Percentiles rank a stretch among this genome's conserved stretches.
These are phyloP conservation scores for Austropuccinia psidii DNA, from an alignment of 1,284 basidiomycete genomes.

Conservation along the genomic window DNA sequence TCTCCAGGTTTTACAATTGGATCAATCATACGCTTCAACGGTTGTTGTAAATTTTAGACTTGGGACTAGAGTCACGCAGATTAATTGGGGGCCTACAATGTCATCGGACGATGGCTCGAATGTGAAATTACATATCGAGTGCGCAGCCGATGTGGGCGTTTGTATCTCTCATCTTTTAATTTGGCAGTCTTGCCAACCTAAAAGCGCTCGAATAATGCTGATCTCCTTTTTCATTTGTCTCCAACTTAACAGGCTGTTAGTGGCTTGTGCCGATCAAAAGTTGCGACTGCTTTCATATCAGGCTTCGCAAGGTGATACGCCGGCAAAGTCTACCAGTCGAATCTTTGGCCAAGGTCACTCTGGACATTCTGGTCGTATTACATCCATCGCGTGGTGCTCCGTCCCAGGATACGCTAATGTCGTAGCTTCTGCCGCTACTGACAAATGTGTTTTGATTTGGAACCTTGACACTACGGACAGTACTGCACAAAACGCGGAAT, in stretches of 20 bases:
- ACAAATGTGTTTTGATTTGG: constrained; percentile 30
- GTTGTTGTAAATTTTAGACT: constrained; percentile 2
- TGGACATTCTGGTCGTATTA: constrained; percentile 26
- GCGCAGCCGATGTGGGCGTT: constrained; percentile 22
- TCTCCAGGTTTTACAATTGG: constrained; percentile 13
- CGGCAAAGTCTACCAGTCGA: neutral
- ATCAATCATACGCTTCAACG: constrained; percentile 5
- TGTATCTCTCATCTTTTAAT: neutral
- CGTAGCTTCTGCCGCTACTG: constrained; percentile 15
- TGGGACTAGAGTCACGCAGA: constrained; percentile 1
- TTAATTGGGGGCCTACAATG: constrained; percentile 24
- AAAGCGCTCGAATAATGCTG: neutral
- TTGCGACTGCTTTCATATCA: constrained; percentile 7
- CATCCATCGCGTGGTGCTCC: constrained; percentile 27
- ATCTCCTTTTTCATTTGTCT: neutral
- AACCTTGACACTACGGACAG: neutral
- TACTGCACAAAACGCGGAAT: neutral
- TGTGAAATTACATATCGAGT: constrained; percentile 19
- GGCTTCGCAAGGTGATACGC: neutral
- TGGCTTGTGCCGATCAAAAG: constrained; percentile 25
- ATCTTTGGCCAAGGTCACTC: constrained; percentile 21
- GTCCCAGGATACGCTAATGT: constrained; percentile 27
- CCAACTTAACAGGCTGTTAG: neutral
- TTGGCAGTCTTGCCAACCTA: neutral
- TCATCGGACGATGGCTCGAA: neutral